A percentile compares a stretch with the other conserved stretches of the same genome.
These are phyloP conservation scores for Curvularia spicifera DNA, from an alignment of 2,329 filamentous ascomycete species.

Conservation along the genomic window DNA sequence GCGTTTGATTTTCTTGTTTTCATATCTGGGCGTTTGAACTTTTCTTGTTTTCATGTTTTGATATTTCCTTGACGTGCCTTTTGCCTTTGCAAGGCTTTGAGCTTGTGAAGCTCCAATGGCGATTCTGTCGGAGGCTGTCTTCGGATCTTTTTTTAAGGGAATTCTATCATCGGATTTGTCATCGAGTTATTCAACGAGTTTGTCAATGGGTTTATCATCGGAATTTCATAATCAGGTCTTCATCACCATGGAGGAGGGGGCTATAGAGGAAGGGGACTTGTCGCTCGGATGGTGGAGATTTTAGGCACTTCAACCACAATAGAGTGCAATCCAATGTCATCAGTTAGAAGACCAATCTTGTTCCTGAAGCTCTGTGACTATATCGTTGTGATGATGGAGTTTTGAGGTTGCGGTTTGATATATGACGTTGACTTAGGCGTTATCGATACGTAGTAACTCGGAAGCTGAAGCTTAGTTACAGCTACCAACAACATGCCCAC, in stretches of 20 bases:
- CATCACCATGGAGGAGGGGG: constrained; percentile 4
- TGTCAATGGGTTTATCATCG: too few species aligned
- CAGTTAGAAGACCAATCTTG: neutral
- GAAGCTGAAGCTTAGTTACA: constrained; percentile 1
- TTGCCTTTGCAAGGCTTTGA: neutral
- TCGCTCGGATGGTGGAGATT: neutral
- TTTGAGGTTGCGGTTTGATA: constrained; percentile 5
- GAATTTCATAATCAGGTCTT: constrained; percentile 3
- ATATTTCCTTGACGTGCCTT: neutral
- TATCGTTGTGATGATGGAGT: neutral
- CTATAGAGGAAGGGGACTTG: neutral
- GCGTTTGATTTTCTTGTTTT: neutral
- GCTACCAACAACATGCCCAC: neutral
- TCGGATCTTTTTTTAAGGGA: neutral
- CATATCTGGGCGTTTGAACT: neutral
- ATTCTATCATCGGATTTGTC: too few species aligned
- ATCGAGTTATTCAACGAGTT: too few species aligned
- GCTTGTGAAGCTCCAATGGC: neutral
- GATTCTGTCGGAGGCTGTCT: neutral
- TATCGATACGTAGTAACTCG: constrained; percentile 5
- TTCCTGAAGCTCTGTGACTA: neutral
- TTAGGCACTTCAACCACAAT: neutral
- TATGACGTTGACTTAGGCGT: constrained; percentile 8
- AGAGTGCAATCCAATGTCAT: neutral
- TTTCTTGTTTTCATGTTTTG: neutral